Percentiles rank a stretch among this genome's conserved stretches.
phyloP scores from a whole-genome alignment of 208 protist genomes.

The Leishmania guyanensis region DNA sequence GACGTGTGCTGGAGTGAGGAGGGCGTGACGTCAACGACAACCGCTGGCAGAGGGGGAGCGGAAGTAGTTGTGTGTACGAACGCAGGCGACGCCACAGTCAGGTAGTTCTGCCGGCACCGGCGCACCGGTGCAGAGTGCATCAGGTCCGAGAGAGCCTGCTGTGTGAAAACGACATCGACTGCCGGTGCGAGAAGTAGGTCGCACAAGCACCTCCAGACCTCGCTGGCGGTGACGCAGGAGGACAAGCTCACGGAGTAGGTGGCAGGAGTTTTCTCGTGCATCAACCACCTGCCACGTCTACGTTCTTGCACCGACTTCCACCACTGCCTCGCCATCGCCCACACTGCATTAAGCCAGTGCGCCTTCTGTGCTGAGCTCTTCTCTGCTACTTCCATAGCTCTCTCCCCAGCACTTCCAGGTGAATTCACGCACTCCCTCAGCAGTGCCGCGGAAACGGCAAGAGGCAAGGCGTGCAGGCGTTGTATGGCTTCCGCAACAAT shows the following conservation, averaged over 20 bases:
- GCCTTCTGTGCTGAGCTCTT: too few relatives aligned
- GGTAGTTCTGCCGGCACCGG: conserved; percentile 17
- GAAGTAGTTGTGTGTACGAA: background rate
- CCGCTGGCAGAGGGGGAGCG: background rate
- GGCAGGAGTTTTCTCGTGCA: background rate
- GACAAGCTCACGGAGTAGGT: background rate
- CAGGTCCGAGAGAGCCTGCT: background rate
- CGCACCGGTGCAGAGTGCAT: conserved; percentile 13
- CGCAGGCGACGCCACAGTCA: background rate
- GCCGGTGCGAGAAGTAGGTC: background rate
- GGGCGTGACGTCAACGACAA: conserved; percentile 20
- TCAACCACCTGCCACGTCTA: too few relatives aligned
- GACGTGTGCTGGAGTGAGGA: conserved; percentile 20
- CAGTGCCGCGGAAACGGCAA: conserved; percentile 5
- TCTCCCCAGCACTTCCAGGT: background rate
- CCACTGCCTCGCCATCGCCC: background rate
- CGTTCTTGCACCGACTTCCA: background rate
- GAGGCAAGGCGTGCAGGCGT: conserved; percentile 17
- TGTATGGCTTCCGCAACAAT: background rate
- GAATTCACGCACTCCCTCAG: background rate
- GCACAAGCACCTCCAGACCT: conserved; percentile 28
- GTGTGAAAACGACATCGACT: background rate
- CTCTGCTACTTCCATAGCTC: background rate
- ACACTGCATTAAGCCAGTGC: background rate
- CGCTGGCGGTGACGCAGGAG: conserved; percentile 20